A percentile compares a stretch with the other conserved stretches of the same genome.
Evolutionary conservation across 176 grass and related monocot genomes (phyloP).

Genomic region (Tillandsia leiboldiana): DNA sequence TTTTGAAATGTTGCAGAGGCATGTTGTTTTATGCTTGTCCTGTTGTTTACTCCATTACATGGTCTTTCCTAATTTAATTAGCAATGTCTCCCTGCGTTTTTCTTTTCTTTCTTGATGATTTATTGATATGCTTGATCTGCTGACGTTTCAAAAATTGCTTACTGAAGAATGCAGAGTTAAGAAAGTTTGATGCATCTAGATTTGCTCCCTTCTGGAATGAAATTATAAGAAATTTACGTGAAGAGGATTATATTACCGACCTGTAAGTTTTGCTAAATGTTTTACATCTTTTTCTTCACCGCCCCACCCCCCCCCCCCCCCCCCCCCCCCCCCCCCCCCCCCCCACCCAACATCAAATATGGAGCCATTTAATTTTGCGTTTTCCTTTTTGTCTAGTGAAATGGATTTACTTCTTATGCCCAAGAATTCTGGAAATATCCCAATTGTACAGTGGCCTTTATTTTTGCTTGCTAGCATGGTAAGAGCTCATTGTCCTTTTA

Average conservation of each 20-base stretch:
- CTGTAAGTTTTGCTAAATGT: slow-evolving; percentile 36
- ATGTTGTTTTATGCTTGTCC: too few species aligned
- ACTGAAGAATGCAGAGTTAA: slow-evolving; percentile 41
- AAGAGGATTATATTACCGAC: slow-evolving; percentile 85
- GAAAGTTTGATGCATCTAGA: slow-evolving; percentile 86
- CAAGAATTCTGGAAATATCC: slow-evolving; percentile 54
- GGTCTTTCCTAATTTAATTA: too few species aligned
- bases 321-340: neutral
- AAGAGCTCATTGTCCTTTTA: neutral
- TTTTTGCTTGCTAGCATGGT: slow-evolving; percentile 97
- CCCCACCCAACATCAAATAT: neutral
- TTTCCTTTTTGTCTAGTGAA: slow-evolving; percentile 47
- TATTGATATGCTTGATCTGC: neutral
- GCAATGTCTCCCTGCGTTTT: neutral
- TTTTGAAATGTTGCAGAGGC: too few species aligned
- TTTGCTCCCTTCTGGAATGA: slow-evolving; percentile 97
- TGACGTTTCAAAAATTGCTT: slow-evolving; percentile 3
- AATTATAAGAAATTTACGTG: slow-evolving; percentile 68
- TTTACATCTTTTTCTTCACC: neutral
- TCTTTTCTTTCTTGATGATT: neutral
- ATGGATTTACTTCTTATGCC: slow-evolving; percentile 78
- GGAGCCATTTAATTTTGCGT: neutral
- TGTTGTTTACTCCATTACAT: too few species aligned
- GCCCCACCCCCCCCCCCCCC: too few species aligned
- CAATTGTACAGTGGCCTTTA: slow-evolving; percentile 90